phyloP scores from a whole-genome alignment of 2,329 filamentous ascomycete species.

The Penicillium digitatum region DNA sequence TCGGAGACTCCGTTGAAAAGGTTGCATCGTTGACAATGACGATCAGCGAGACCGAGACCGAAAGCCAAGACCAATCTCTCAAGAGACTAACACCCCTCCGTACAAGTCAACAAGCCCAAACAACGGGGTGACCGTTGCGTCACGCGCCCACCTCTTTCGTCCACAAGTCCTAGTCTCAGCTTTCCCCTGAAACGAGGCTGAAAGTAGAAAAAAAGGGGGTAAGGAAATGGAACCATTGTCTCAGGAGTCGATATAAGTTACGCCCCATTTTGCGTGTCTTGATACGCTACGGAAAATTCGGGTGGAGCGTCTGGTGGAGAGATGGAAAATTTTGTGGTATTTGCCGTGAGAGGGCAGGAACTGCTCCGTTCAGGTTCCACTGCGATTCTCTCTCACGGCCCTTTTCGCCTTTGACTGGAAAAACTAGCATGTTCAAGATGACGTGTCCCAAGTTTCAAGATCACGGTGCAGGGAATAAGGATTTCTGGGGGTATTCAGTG shows the following conservation, averaged over 20 bases:
- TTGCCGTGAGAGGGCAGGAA: neutral
- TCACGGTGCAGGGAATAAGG: neutral
- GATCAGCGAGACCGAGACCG: neutral
- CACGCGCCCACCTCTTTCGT: too few relatives aligned
- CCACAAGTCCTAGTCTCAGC: neutral
- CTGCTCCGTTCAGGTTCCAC: constrained; percentile 1
- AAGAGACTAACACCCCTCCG: neutral
- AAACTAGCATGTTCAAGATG: neutral
- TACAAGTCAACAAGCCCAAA: neutral
- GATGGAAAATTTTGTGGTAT: neutral
- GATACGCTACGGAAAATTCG: neutral
- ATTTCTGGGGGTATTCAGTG: neutral
- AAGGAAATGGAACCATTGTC: neutral
- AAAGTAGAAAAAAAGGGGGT: neutral
- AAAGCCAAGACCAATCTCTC: neutral
- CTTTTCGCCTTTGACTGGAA: neutral
- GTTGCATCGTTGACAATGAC: neutral
- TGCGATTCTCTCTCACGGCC: neutral
- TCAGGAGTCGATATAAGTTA: neutral
- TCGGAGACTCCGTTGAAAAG: neutral
- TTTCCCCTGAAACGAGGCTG: constrained; percentile 5
- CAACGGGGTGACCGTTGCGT: neutral
- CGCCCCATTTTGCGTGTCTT: neutral
- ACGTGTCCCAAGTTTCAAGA: neutral
- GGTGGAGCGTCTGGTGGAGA: neutral